Evolutionary conservation across 169 alveolate genomes (phyloP), one percentile per base, ranked within the genome.

Genomic region (Plasmodium malariae): DNA sequence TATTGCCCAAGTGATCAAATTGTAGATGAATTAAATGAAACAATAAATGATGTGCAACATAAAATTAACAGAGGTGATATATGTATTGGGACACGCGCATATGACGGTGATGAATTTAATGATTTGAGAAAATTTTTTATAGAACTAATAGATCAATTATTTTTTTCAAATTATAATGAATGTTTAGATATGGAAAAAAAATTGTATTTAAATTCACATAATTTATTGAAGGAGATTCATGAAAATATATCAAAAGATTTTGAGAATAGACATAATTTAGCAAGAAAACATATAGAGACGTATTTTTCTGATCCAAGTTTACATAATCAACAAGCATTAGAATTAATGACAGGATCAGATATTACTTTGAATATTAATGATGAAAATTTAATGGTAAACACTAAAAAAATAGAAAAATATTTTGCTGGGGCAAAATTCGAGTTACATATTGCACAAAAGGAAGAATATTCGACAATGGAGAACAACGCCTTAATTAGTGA

Each of bases 51-150:
- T 24, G 80, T 69, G 34, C 32, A 69, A 21, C 65, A 69, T 43
- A 37, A 54, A 69, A 37, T 37, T 17, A 69, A 69, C 17, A 48
- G 80, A 69, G 80, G 80, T 24, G 67, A 69, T 17, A 69, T 69
- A 43, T 0, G 14, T 26, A 69, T 69, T 9, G 65, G 65, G 26
- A 11, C 34, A 12, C 0, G 0, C 17, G 14, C 21, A n/a, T 17
- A 37, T 30, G 80, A 37, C 14, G 63, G 63, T 0, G 65, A 69
- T 36, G 36, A 45, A 69, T 17, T 11, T 19, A 37, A 69, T 7
- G 60, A 21, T n/a, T 0, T 69, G 34, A 69, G 80, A 69, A 21
- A 69, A 24, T n/a, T 69, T 12, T 43, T 69, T 30, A 30, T 34
- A 1, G 36, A 69, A 69, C n/a, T 69, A 69, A 19, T 69, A 17